Base-by-base conservation (phyloP, 495 filamentous ascomycete species). In the Barbatosphaeria neglecta region DNA sequence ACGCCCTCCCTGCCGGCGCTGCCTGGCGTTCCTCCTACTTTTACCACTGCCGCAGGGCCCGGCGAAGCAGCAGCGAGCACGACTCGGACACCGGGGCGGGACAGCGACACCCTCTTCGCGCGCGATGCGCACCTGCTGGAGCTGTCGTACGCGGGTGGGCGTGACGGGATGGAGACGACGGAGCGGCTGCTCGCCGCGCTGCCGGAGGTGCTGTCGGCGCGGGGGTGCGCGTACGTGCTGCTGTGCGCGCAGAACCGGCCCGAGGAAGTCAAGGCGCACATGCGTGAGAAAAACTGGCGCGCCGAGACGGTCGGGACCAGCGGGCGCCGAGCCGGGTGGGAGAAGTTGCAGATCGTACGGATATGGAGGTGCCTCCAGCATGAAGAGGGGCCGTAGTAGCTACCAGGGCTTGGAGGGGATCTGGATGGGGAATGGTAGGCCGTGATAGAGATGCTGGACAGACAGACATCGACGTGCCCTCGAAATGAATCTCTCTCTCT, bases 91-190 rank as follows among this genome's bases (percentile, higher is more conserved):
- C 60, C 52, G 37, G 66, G 37, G 15, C 65, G 56, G 43, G 59
- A 44, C 15, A 16, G 52, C n/a, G n/a, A n/a, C n/a, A n/a, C n/a
- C n/a, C 55, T 62, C 38, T 87, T 82, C 44, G 81, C 84, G 46
- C 70, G 72, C 22, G 86, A 90, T 46, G 87, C 82, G n/a, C 75
- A 81, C 57, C 70, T 95, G 27, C 73, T 97, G n/a, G 77, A 81
- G 18, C 69, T 97, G 17, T 84, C 87, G 16, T 96, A 93, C 60
- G 90, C 86, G 0, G 92, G 92, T 0, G 92, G 92, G 0, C 59
- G 57, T 16, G 84, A 96, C 59, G 92, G 92, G 19, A 98, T 98
- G 89, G 87, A 90, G 68, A 82, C 80, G 22, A 98, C 92, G 43
- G 76, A 90, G 43, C 70, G 84, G 31, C 55, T 97, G 49, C 66